These are phyloP conservation scores for Datura wrightii DNA, from an alignment of 257 asterid species.

Conservation along the genomic window DNA sequence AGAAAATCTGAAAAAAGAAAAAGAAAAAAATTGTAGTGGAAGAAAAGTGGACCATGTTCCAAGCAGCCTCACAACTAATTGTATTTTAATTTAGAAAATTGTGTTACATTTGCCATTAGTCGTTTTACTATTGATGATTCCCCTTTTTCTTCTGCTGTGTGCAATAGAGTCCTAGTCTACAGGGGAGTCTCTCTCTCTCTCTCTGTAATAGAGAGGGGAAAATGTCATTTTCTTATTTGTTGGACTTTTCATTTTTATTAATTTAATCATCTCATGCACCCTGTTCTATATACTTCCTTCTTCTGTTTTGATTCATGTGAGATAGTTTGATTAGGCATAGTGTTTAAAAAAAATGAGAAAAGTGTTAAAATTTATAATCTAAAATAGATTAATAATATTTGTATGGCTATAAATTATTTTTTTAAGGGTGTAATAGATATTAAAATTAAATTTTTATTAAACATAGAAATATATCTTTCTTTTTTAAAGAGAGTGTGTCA, in stretches of 20 bases:
- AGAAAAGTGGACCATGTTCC: conserved; percentile 67
- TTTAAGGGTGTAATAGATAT: too few species aligned
- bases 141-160: conserved; percentile 26
- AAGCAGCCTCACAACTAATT: not conserved
- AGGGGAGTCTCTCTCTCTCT: not conserved
- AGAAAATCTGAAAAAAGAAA: not conserved
- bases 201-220: not conserved
- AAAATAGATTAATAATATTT: too few species aligned
- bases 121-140: conserved; percentile 13
- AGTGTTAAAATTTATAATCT: too few species aligned
- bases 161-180: conserved; percentile 1
- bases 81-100: not conserved
- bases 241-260: not conserved
- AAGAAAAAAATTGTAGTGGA: conserved; percentile 41
- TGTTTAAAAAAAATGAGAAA: too few species aligned
- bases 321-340: too few species aligned
- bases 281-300: too few species aligned
- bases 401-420: too few species aligned
- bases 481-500: too few species aligned
- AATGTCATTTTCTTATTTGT: conserved; percentile 14
- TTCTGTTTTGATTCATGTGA: too few species aligned
- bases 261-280: not conserved
- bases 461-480: too few species aligned
- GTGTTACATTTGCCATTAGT: conserved; percentile 23
- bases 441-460: too few species aligned